These are phyloP conservation scores for Suhomyces choctaworum DNA, from an alignment of 1,139 yeast genomes.

Conservation along the genomic window DNA sequence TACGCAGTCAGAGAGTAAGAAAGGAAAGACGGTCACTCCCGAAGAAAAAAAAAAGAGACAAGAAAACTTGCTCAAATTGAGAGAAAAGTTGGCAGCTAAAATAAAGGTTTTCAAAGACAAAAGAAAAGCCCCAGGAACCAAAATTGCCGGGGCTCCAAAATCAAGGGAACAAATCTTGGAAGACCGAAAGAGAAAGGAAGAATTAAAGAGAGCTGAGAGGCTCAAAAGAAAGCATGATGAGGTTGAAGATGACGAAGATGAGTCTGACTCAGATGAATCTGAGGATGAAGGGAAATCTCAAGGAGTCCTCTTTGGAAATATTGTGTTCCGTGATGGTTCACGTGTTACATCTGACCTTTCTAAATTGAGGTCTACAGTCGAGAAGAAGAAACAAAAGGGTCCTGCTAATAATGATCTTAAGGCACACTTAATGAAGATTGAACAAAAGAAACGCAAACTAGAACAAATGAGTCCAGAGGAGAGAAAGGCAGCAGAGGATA, in stretches of 20 bases:
- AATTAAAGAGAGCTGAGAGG: slow-evolving; percentile 32
- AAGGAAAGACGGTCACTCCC: slow-evolving; percentile 33
- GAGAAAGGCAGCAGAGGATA: slow-evolving; percentile 59
- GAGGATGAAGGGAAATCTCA: slow-evolving; percentile 35
- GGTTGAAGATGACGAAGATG: slow-evolving; percentile 34
- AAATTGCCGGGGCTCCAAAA: slow-evolving; percentile 75
- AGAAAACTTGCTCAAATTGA: slow-evolving; percentile 62
- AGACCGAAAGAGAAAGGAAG: slow-evolving; percentile 49
- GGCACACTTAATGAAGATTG: slow-evolving; percentile 77
- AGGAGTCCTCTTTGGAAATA: slow-evolving; percentile 71
- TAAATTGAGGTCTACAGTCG: slow-evolving; percentile 52
- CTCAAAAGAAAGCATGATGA: slow-evolving; percentile 28
- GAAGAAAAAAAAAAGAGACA: slow-evolving; percentile 52
- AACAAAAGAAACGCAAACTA: slow-evolving; percentile 68
- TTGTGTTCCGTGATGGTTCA: slow-evolving; percentile 80
- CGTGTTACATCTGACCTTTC: slow-evolving; percentile 76
- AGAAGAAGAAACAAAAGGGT: slow-evolving; percentile 64
- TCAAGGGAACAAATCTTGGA: slow-evolving; percentile 75
- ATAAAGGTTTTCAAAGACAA: slow-evolving; percentile 70
- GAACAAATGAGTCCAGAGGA: slow-evolving; percentile 64
- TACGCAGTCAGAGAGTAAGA: slow-evolving; percentile 21
- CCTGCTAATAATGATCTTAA: slow-evolving; percentile 83
- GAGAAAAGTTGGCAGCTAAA: slow-evolving; percentile 70
- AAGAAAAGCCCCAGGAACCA: slow-evolving; percentile 90
- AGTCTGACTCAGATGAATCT: slow-evolving; percentile 37